Evolutionary conservation across 345 rosid genomes (phyloP).

Genomic region (Microcos paniculata): DNA sequence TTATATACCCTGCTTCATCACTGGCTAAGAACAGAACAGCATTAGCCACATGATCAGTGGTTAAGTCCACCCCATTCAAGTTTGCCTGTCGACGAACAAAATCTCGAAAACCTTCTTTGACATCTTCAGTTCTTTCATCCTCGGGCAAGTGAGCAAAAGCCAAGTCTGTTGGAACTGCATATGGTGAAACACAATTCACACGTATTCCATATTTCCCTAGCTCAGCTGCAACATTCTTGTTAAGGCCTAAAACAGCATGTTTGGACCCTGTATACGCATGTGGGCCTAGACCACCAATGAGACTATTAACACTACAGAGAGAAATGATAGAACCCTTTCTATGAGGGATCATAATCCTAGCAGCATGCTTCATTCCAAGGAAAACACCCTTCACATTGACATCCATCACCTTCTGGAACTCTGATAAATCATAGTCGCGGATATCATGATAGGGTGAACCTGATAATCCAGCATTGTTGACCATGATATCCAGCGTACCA

Average conservation of each 20-base stretch:
- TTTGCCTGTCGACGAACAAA: constrained; percentile 59
- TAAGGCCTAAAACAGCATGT: constrained; percentile 82
- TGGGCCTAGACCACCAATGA: constrained; percentile 69
- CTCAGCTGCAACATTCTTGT: constrained; percentile 82
- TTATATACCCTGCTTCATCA: constrained; percentile 80
- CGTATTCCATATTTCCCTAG: constrained; percentile 88
- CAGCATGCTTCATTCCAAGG: constrained; percentile 88
- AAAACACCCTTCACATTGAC: constrained; percentile 84
- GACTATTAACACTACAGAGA: constrained; percentile 55
- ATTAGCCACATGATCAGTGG: constrained; percentile 70
- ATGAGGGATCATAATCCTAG: constrained; percentile 71
- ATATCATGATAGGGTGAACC: constrained; percentile 73
- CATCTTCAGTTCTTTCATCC: constrained; percentile 74
- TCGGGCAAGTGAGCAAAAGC: constrained; percentile 72
- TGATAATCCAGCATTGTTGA: constrained; percentile 77
- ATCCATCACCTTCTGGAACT: constrained; percentile 64
- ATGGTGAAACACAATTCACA: constrained; percentile 92
- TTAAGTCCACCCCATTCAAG: constrained; percentile 75
- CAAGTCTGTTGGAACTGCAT: constrained; percentile 59
- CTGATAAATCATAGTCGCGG: constrained; percentile 43
- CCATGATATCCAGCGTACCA: constrained; percentile 66
- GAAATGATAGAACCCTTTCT: constrained; percentile 65
- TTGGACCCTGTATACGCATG: constrained; percentile 84
- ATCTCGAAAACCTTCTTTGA: constrained; percentile 44
- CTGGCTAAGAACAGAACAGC: constrained; percentile 81